These are phyloP conservation scores for Trichoderma brevicompactum DNA, from an alignment of 2,329 filamentous ascomycete species.

Conservation along the genomic window DNA sequence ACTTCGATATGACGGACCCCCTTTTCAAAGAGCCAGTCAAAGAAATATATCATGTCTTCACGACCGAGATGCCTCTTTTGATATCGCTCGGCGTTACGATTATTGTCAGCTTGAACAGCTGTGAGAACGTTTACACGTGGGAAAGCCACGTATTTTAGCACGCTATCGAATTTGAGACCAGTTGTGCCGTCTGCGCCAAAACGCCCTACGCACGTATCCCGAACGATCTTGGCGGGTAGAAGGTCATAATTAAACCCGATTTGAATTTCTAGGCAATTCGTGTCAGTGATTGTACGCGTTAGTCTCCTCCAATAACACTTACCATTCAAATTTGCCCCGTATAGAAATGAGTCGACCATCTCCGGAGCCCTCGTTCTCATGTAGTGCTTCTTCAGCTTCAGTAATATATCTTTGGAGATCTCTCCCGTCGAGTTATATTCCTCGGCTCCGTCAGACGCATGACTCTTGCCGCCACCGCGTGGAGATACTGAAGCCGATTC, in stretches of 20 bases:
- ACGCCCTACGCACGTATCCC: neutral
- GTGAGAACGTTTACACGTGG: no score
- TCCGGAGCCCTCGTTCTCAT: slow-evolving; percentile 6
- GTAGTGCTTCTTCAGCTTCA: slow-evolving; percentile 4
- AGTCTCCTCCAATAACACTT: neutral
- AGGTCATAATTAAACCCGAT: slow-evolving; percentile 2
- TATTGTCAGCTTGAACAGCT: neutral
- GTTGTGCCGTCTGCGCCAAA: neutral
- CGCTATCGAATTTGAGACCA: neutral
- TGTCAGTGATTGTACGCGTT: neutral
- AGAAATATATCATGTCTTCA: neutral
- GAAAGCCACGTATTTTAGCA: neutral
- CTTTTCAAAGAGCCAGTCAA: neutral
- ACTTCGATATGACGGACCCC: neutral
- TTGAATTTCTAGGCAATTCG: neutral
- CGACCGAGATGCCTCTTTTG: neutral
- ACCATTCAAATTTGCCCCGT: neutral
- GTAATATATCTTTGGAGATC: neutral
- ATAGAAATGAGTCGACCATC: neutral
- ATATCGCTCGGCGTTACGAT: neutral
- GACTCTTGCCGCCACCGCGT: no score
- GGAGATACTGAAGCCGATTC: no score
- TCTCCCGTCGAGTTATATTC: no score
- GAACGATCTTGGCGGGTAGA: neutral
- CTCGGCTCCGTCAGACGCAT: no score